Conservation (phyloP, 768 basidiomycete genomes). For the Mycena crocata region DNA sequence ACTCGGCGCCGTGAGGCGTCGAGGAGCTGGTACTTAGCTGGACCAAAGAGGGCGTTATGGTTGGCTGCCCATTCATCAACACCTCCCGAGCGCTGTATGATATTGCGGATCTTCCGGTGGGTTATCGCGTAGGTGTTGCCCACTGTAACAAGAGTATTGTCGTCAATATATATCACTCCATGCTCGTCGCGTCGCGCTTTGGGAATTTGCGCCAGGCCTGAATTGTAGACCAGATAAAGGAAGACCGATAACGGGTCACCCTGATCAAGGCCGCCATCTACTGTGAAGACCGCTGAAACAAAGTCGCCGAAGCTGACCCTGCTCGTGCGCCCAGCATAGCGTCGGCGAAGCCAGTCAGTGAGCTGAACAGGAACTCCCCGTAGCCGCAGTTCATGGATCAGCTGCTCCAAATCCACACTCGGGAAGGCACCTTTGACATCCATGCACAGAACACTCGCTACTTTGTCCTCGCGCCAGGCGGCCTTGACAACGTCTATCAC, state of each 20-base stretch:
- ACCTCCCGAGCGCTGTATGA: too few species aligned
- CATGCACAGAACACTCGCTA: too few species aligned
- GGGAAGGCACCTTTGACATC: slow-evolving; percentile 60
- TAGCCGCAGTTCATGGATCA: slow-evolving; percentile 46
- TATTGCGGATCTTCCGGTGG: too few species aligned
- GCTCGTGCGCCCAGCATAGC: too few species aligned
- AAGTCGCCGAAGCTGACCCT: too few species aligned
- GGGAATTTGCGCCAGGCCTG: slow-evolving; percentile 21
- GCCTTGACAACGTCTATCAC: slow-evolving; percentile 48
- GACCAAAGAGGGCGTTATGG: too few species aligned
- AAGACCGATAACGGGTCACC: slow-evolving; percentile 38
- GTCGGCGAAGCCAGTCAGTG: slow-evolving; percentile 12
- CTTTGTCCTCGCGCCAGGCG: slow-evolving; percentile 48
- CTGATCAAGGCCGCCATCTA: slow-evolving; percentile 35
- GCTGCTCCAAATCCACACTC: slow-evolving; percentile 44
- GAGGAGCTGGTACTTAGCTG: too few species aligned
- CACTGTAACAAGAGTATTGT: slow-evolving; percentile 31
- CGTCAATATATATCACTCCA: slow-evolving; percentile 33
- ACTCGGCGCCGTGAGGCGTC: too few species aligned
- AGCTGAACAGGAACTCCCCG: slow-evolving; percentile 40
- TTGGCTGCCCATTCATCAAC: too few species aligned
- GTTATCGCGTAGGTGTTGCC: too few species aligned
- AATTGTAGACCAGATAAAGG: slow-evolving; percentile 34
- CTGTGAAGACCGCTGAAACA: neutral
- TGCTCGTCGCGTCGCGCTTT: neutral